These are phyloP conservation scores for Mucor saturninus DNA, from an alignment of 371 early-diverging fungal genomes.

Conservation along the genomic window DNA sequence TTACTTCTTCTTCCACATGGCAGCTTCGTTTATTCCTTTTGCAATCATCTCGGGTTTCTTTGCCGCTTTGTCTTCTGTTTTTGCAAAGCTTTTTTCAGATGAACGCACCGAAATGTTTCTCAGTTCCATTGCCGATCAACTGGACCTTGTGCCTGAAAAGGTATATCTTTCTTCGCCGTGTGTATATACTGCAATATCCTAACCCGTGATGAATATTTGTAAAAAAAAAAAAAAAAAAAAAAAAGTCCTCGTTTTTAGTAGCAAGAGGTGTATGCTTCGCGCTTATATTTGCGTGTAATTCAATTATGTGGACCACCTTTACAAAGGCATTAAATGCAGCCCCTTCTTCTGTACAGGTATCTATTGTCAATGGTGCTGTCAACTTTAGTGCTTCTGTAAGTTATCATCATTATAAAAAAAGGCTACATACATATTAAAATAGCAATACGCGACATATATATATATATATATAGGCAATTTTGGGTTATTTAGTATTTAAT, in stretches of 20 bases:
- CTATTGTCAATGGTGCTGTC: conserved; percentile 73
- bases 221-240: not conserved
- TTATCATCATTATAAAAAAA: not conserved
- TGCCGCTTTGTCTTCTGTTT: conserved; percentile 77
- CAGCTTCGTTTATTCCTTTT: conserved; percentile 40
- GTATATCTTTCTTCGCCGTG: conserved; percentile 4
- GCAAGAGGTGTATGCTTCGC: conserved; percentile 61
- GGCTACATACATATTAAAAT: not conserved
- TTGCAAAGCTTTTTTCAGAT: conserved; percentile 75
- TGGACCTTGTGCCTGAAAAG: conserved; percentile 25
- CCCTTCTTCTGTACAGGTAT: conserved; percentile 70
- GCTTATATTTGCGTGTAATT: conserved; percentile 69
- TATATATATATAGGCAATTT: conserved; percentile 53
- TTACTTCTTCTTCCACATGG: not conserved
- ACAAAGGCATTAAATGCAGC: conserved; percentile 78
- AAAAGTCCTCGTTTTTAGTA: conserved; percentile 41
- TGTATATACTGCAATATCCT: not conserved
- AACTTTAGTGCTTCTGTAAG: conserved; percentile 75
- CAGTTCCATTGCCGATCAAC: conserved; percentile 13
- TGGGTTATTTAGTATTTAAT: conserved; percentile 70
- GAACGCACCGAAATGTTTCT: conserved; percentile 48
- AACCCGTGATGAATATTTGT: not conserved
- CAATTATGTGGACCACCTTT: conserved; percentile 82
- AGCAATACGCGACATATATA: not conserved
- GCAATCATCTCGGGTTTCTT: conserved; percentile 69